A percentile compares a stretch with the other conserved stretches of the same genome.
These are phyloP conservation scores for Diaporthe amygdali DNA, from an alignment of 2,329 filamentous ascomycete species.

Conservation along the genomic window DNA sequence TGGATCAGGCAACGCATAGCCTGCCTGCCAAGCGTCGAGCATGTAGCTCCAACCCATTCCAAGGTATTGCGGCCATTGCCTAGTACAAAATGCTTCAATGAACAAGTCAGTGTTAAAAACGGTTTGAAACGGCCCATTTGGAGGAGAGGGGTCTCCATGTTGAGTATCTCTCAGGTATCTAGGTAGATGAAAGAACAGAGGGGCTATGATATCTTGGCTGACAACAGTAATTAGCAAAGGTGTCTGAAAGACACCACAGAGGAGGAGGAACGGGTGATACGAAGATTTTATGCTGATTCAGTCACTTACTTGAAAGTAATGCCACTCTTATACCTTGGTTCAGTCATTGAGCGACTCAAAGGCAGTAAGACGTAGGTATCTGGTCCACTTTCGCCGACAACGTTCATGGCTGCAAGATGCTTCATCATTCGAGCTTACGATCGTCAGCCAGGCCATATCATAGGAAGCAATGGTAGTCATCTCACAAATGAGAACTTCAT, in stretches of 20 bases:
- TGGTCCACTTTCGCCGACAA: slow-evolving; percentile 32
- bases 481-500: slow-evolving; percentile 30
- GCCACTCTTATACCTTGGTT: slow-evolving; percentile 40
- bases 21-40: slow-evolving; percentile 42
- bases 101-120: slow-evolving; percentile 40
- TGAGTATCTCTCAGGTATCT: slow-evolving; percentile 36
- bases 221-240: slow-evolving; percentile 21
- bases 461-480: too few species aligned
- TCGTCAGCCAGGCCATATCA: background rate
- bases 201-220: slow-evolving; percentile 42
- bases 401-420: slow-evolving; percentile 44
- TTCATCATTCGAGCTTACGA: slow-evolving; percentile 35
- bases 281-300: background rate
- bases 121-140: slow-evolving; percentile 38
- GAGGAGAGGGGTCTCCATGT: slow-evolving; percentile 34
- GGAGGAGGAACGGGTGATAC: background rate
- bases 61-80: slow-evolving; percentile 40
- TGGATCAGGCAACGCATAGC: slow-evolving; percentile 41
- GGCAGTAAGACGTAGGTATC: slow-evolving; percentile 35
- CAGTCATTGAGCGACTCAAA: slow-evolving; percentile 39
- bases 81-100: slow-evolving; percentile 43
- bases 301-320: slow-evolving; percentile 32
- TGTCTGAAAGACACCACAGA: background rate
- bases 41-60: slow-evolving; percentile 42
- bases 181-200: slow-evolving; percentile 39